Percentiles rank a stretch among this genome's conserved stretches.
Evolutionary conservation across 176 grass and related monocot species (phyloP).

Genomic region (Rhynchospora tenuis): DNA sequence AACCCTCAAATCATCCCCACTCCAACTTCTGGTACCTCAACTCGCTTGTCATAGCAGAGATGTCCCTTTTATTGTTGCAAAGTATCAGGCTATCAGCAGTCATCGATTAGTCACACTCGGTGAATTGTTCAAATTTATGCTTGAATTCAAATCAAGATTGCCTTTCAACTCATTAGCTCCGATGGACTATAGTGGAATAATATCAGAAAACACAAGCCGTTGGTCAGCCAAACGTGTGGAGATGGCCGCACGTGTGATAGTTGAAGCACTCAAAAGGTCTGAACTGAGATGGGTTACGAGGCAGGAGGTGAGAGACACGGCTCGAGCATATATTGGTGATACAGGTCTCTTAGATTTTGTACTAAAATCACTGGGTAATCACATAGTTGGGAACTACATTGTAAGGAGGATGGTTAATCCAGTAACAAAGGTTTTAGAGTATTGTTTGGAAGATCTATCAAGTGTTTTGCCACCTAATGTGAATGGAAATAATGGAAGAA

Average conservation of each 20-base stretch:
- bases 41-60: conserved; percentile 45
- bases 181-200: conserved; percentile 65
- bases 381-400: conserved; percentile 71
- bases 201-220: conserved; percentile 62
- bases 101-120: conserved; percentile 50
- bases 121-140: conserved; percentile 79
- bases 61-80: conserved; percentile 51
- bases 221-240: conserved; percentile 83
- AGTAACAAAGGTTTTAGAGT: conserved; percentile 88
- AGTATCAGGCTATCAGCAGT: conserved; percentile 72
- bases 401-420: conserved; percentile 88
- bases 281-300: conserved; percentile 73
- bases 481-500: conserved; percentile 30
- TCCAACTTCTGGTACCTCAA: conserved; percentile 47
- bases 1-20: conserved; percentile 51
- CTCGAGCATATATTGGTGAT: conserved; percentile 75
- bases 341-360: conserved; percentile 89
- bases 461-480: conserved; percentile 42
- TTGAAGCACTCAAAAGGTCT: conserved; percentile 68
- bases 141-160: conserved; percentile 60
- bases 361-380: conserved; percentile 89
- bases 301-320: conserved; percentile 84
- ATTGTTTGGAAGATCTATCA: conserved; percentile 83
- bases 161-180: conserved; percentile 39
- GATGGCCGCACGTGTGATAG: conserved; percentile 76